Evolutionary conservation across 2,329 filamentous ascomycete species (phyloP), one percentile per base, ranked within the genome.

Genomic region (Sclerotinia borealis): DNA sequence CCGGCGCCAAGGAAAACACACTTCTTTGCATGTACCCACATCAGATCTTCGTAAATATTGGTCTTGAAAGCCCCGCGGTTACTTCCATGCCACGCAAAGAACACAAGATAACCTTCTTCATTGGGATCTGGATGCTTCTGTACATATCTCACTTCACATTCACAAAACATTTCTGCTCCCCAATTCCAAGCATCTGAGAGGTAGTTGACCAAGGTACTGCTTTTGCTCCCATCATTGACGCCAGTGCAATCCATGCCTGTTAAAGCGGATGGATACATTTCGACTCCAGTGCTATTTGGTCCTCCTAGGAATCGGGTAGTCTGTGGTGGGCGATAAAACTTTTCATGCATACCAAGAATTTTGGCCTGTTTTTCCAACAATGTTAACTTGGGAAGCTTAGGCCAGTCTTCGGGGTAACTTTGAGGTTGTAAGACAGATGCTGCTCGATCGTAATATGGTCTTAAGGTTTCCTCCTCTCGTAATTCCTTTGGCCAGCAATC

Each of bases 161-260:
- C 81, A 73, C 87, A 90, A 66, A 90, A 90, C 74, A 90, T 83
- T 70, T 90, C 86, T 15, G 87, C 85, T 10, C 86, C 87, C 85
- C 85, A 87, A 69, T 88, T 87, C 86, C 86, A 89, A 1, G 87
- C 86, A 72, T 90, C 87, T 9, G 84, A 80, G 9, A 90, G 76
- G 69, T 90, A 90, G 0, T 86, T 90, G 43, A 87, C 84, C 1
- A 86, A 77, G 0, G 84, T 88, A 13, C 83, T 86, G 22, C 81
- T 88, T 74, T 89, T 89, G 36, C 84, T 88, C 2, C 85, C 85
- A 72, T 90, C 87, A 68, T 90, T 89, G 64, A 87, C 68, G 1
- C 86, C 87, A 0, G 85, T 88, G 45, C 74, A 75, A 67, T 90
- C 87, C 72, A 87, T 84, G 1, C 86, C 86, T 0, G 83, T 84